Evolutionary conservation across 148 eudicot genomes (phyloP), one percentile per base, ranked within the genome.

Genomic region (Oxyria digyna): DNA sequence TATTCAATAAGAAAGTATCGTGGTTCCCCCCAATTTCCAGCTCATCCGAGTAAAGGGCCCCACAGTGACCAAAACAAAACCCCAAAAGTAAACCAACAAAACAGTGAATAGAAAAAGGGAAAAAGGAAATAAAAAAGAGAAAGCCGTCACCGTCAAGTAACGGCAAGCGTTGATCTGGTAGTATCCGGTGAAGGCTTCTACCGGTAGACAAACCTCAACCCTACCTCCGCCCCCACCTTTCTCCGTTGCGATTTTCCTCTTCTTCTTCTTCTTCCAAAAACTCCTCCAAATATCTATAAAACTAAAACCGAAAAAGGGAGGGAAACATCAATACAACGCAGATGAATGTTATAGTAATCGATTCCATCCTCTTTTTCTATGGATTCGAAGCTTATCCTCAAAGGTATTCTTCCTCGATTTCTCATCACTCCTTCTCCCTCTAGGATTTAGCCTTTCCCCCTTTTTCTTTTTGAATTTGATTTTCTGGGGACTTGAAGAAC

Each of bases 331-430:
- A 37, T 75, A 69, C 73, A 67, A n/a, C 18, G 59, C 62, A 29
- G 32, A 69, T 69, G 71, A 69, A 48, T 18, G 54, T 69, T 31
- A 69, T 69, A 32, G 40, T 69, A 27, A 69, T 69, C 9, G 71
- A 69, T 69, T 69, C 71, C 13, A n/a, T 15, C 50, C 71, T 69
- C 33, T 46, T 13, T 29, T 69, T 69, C 41, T 69, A 69, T 46
- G 71, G 71, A 27, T 32, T 69, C 41, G 71, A 69, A 69, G 71
- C 62, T 29, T 69, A 69, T 69, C 71, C 71, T n/a, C 15, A 69
- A 33, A 69, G 71, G 71, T 69, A 69, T n/a, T 69, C 71, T 26
- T 69, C 71, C 31, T 11, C 37, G 43, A 37, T 66, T 46, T 46
- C 42, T 66, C 69, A 8, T 13, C 42, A 15, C 68, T 35, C 43